Percentiles rank a stretch among this genome's conserved stretches.
Conservation (phyloP, 352 stramenopile species). For the Phytophthora idaei region DNA sequence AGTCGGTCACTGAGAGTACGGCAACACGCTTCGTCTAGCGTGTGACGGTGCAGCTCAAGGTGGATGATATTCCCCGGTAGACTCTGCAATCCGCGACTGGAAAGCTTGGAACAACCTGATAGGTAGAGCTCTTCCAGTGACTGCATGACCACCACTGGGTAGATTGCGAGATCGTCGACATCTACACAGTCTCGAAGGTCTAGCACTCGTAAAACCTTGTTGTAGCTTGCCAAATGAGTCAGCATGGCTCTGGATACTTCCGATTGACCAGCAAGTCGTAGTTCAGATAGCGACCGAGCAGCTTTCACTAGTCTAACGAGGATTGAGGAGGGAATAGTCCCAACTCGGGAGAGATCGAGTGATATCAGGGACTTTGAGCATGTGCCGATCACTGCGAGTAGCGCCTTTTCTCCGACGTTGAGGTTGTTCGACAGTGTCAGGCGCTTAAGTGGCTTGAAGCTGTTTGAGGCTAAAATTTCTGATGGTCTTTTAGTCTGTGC, state of each 20-base stretch:
- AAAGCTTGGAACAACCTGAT: conserved; percentile 42
- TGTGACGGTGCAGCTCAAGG: conserved; percentile 46
- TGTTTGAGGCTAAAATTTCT: neutral
- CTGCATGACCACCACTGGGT: conserved; percentile 64
- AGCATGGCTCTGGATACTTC: conserved; percentile 52
- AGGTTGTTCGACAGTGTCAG: conserved; percentile 36
- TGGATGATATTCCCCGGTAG: conserved; percentile 45
- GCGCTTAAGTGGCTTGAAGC: conserved; percentile 31
- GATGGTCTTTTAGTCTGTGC: neutral
- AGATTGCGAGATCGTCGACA: conserved; percentile 69
- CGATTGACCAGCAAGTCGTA: conserved; percentile 44
- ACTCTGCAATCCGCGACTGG: conserved; percentile 46
- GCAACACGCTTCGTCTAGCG: conserved; percentile 44
- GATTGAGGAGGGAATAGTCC: conserved; percentile 20
- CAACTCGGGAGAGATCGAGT: conserved; percentile 49
- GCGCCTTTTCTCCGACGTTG: conserved; percentile 36
- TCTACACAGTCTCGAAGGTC: conserved; percentile 57
- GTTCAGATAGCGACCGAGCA: conserved; percentile 30
- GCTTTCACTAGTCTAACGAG: conserved; percentile 51
- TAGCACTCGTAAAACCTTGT: conserved; percentile 57
- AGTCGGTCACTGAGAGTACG: conserved; percentile 35
- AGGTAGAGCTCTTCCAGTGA: conserved; percentile 56
- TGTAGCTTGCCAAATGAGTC: conserved; percentile 55
- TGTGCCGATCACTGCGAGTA: conserved; percentile 40
- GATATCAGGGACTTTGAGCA: conserved; percentile 35